These are phyloP conservation scores for Saccharomycopsis fibuligera DNA, from an alignment of 805 yeast genomes.

Conservation along the genomic window DNA sequence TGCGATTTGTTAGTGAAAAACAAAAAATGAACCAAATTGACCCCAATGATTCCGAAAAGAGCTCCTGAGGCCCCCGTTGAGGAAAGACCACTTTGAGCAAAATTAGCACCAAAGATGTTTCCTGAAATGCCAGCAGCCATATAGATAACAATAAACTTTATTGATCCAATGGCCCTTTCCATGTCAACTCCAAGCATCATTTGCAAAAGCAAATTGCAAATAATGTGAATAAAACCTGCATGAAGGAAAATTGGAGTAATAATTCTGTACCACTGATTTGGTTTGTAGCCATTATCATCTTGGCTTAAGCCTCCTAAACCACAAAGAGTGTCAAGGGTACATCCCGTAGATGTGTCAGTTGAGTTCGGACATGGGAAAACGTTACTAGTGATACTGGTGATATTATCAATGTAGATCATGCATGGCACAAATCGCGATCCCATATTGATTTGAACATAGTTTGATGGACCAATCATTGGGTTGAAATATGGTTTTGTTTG, in stretches of 20 bases:
- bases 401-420: slow-evolving; percentile 45
- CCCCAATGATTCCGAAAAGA: slow-evolving; percentile 60
- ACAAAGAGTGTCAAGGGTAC: slow-evolving; percentile 52
- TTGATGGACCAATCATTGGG: slow-evolving; percentile 75
- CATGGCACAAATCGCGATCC: slow-evolving; percentile 71
- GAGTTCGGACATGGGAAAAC: slow-evolving; percentile 66
- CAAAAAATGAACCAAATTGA: slow-evolving; percentile 48
- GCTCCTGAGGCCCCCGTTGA: slow-evolving; percentile 70
- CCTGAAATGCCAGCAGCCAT: slow-evolving; percentile 60
- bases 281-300: slow-evolving; percentile 30
- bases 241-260: slow-evolving; percentile 67
- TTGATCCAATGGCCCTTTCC: slow-evolving; percentile 50
- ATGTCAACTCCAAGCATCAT: slow-evolving; percentile 53
- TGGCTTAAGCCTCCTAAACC: slow-evolving; percentile 46
- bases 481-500: slow-evolving; percentile 68
- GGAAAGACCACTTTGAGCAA: slow-evolving; percentile 59
- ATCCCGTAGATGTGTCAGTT: slow-evolving; percentile 47
- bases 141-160: slow-evolving; percentile 50
- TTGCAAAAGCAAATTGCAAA: slow-evolving; percentile 57
- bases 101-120: slow-evolving; percentile 62
- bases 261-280: slow-evolving; percentile 65
- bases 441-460: slow-evolving; percentile 57
- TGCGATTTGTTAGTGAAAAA: slow-evolving; percentile 46
- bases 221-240: slow-evolving; percentile 66
- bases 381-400: slow-evolving; percentile 42